These are phyloP conservation scores for Claviceps arundinis DNA, from an alignment of 2,329 filamentous ascomycete genomes.

Conservation along the genomic window DNA sequence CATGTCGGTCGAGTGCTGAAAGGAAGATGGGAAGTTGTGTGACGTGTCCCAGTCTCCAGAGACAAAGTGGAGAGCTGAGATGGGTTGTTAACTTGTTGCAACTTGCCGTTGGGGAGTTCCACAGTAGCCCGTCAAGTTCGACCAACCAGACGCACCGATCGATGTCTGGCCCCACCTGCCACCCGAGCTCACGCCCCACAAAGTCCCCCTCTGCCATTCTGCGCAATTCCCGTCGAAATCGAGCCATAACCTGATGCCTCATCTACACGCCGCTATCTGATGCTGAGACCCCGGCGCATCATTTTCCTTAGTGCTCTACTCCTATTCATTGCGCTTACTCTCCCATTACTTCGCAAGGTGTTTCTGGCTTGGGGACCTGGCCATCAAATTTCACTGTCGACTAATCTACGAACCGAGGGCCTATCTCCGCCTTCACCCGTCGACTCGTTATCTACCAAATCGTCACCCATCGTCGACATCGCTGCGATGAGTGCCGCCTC, in stretches of 20 bases:
- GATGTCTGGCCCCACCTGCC: too few species aligned
- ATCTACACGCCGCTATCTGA: neutral
- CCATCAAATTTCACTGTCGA: neutral
- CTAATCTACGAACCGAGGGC: neutral
- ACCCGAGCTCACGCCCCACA: neutral
- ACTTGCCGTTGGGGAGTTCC: neutral
- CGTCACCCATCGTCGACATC: neutral
- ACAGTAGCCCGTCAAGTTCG: neutral
- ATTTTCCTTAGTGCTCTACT: neutral
- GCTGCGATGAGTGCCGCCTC: constrained; percentile 7
- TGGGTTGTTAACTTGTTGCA: too few species aligned
- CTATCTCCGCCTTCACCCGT: neutral
- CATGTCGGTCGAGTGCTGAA: too few species aligned
- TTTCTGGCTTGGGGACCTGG: neutral
- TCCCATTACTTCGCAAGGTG: neutral
- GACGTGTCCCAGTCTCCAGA: too few species aligned
- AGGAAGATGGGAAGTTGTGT: too few species aligned
- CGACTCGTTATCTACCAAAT: neutral
- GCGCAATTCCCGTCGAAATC: neutral
- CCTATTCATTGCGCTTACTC: neutral
- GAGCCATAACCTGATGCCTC: neutral
- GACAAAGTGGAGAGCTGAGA: too few species aligned
- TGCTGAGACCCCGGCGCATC: neutral
- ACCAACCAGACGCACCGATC: neutral
- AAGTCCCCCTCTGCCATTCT: neutral